These are phyloP conservation scores for Suillus tomentosus DNA, from an alignment of 768 basidiomycete species.

Conservation along the genomic window DNA sequence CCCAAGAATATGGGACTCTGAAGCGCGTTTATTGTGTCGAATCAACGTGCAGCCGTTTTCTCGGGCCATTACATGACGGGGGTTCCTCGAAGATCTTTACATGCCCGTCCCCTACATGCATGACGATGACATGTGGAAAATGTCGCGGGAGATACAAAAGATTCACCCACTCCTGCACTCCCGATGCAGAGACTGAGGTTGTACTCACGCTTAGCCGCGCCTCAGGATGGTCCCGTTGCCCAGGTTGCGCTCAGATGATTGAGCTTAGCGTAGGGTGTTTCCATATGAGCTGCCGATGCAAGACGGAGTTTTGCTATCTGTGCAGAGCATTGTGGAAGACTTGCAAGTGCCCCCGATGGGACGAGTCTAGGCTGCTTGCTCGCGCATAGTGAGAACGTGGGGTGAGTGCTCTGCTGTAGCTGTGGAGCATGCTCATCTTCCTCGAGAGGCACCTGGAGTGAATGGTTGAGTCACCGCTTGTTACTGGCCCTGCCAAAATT, in stretches of 20 bases:
- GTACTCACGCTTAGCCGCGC: conserved; percentile 29
- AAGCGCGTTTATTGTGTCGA: conserved; percentile 41
- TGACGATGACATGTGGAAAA: conserved; percentile 25
- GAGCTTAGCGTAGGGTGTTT: conserved; percentile 40
- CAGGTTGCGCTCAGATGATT: conserved; percentile 40
- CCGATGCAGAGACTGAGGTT: conserved; percentile 25
- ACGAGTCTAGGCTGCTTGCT: conserved; percentile 43
- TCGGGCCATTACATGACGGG: conserved; percentile 32
- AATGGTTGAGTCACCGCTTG: not conserved
- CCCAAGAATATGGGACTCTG: conserved; percentile 32
- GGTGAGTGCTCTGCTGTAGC: conserved; percentile 41
- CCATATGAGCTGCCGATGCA: conserved; percentile 44
- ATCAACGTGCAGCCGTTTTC: conserved; percentile 37
- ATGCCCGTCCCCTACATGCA: conserved; percentile 24
- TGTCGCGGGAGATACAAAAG: conserved; percentile 29
- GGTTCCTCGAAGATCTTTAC: conserved; percentile 27
- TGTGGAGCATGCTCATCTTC: conserved; percentile 33
- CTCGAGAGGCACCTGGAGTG: not conserved
- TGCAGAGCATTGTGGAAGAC: conserved; percentile 62
- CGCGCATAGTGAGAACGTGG: conserved; percentile 41
- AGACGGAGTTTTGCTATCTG: conserved; percentile 45
- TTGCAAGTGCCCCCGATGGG: conserved; percentile 68
- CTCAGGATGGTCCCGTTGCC: conserved; percentile 41
- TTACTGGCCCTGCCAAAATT: not conserved
- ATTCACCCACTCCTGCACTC: conserved; percentile 29